Base-by-base conservation (phyloP, 1,139 yeast species). In the Sugiyamaella sp. region DNA sequence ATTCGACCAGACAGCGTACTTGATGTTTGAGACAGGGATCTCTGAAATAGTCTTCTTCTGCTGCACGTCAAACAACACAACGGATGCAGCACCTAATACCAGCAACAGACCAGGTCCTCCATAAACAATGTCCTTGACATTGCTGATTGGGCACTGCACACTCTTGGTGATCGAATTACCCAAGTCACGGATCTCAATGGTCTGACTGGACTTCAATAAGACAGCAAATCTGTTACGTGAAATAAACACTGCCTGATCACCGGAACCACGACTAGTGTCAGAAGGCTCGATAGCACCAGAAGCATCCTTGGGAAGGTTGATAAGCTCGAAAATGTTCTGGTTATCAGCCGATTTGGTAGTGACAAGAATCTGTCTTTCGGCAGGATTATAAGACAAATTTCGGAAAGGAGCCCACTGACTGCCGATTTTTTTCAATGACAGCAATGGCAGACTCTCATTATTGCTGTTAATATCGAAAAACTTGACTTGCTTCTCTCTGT, bases 221-320 rank as follows among this genome's bases (percentile, higher is more conserved):
- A 88, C 88, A 56, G 89, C 96, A 73, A 90, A 93, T 72, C 99
- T 80, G 74, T 93, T 93, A 70, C 99, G 85, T 17, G 97, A 89
- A 62, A 95, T 89, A 71, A 93, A 95, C 54, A 86, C 78, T 19
- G 98, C 99, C 70, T 82, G 84, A 65, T 82, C 84, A 46, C 95
- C 97, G 55, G 83, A 82, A 56, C 97, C 98, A 65, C 82, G 84
- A 61, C 86, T 77, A 49, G 86, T 76, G 59, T 86, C 86, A 19
- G 85, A 79, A 52, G 97, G 96, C 67, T 91, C 98, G 63, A 89
- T 82, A 16, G 97, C 96, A 57, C 97, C 97, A 49, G 95, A 84
- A 43, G 87, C 86, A 69, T 89, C 95, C 64, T 87, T 86, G 57
- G 99, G 97, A 59, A 93, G 74, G 6, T 82, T 75, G 56, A 89